phyloP scores from a whole-genome alignment of 2,329 filamentous ascomycete species.

The Aureobasidium sp. region DNA sequence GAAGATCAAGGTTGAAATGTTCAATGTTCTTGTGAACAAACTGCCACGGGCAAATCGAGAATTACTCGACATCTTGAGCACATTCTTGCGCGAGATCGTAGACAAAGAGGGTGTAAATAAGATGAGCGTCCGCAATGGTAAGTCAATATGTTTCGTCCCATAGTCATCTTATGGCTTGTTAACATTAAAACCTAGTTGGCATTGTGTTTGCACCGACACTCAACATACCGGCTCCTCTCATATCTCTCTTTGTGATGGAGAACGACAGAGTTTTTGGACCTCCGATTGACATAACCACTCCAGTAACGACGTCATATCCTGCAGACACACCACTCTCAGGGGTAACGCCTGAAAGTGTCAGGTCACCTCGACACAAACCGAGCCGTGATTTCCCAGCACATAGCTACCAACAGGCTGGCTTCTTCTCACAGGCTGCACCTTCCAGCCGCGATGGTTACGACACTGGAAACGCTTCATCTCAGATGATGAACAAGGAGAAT shows the following conservation, averaged over 20 bases:
- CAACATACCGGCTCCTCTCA: slow-evolving; percentile 91
- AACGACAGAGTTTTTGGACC: slow-evolving; percentile 78
- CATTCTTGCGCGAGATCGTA: slow-evolving; percentile 85
- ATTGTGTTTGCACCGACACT: slow-evolving; percentile 97
- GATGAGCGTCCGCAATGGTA: slow-evolving; percentile 86
- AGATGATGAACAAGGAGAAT: not conserved
- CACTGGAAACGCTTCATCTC: not conserved
- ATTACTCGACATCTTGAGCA: slow-evolving; percentile 73
- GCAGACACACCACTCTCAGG: slow-evolving; percentile 8
- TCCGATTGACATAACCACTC: slow-evolving; percentile 45
- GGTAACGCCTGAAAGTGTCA: slow-evolving; percentile 48
- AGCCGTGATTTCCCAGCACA: slow-evolving; percentile 60
- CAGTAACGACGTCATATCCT: slow-evolving; percentile 11
- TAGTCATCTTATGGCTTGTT: slow-evolving; percentile 6
- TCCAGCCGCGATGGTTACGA: not conserved
- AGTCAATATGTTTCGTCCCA: slow-evolving; percentile 16
- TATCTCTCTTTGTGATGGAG: slow-evolving; percentile 87
- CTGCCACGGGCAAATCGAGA: slow-evolving; percentile 74
- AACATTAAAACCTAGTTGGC: slow-evolving; percentile 51
- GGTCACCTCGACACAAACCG: slow-evolving; percentile 57
- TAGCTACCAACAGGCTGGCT: not conserved
- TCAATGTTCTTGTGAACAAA: slow-evolving; percentile 70
- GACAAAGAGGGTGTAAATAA: slow-evolving; percentile 87
- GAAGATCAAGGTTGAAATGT: slow-evolving; percentile 64
- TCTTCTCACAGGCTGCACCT: not conserved